Percentiles rank a stretch among this genome's conserved stretches.
These are phyloP conservation scores for Vigna nakashimae DNA, from an alignment of 306 rosid species.

Conservation along the genomic window DNA sequence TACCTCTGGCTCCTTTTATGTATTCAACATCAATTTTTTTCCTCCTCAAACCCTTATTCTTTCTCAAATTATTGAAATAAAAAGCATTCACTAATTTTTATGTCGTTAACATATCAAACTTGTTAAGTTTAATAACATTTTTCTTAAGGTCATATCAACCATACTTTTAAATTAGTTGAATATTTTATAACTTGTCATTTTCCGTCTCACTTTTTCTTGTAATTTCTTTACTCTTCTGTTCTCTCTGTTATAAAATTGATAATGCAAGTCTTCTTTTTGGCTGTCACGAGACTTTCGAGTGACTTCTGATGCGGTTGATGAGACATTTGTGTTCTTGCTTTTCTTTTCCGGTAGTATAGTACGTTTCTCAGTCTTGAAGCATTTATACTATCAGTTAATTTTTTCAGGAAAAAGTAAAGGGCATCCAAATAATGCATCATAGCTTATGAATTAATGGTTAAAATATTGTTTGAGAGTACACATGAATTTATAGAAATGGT, in stretches of 20 bases:
- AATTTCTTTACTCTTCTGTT: not conserved
- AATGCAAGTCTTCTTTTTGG: too few species aligned
- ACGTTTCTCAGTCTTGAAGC: not conserved
- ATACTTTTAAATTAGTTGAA: too few species aligned
- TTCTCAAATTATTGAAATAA: not conserved
- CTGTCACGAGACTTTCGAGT: too few species aligned
- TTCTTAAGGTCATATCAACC: too few species aligned
- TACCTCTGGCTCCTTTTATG: not conserved
- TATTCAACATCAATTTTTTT: not conserved
- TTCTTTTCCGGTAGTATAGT: not conserved
- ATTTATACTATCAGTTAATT: not conserved
- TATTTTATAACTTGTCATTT: not conserved
- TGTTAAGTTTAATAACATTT: not conserved
- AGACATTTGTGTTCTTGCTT: not conserved
- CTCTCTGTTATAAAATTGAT: not conserved
- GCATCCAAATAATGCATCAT: not conserved
- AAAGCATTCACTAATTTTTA: not conserved
- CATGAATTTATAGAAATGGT: constrained; percentile 9
- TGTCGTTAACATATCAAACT: not conserved
- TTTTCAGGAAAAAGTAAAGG: not conserved
- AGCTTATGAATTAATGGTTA: not conserved
- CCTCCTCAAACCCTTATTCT: not conserved
- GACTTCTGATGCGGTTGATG: not conserved
- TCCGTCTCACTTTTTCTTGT: not conserved
- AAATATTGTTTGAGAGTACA: not conserved